Base-by-base conservation (phyloP, 345 rosid species). In the Boechera divaricarpa region DNA sequence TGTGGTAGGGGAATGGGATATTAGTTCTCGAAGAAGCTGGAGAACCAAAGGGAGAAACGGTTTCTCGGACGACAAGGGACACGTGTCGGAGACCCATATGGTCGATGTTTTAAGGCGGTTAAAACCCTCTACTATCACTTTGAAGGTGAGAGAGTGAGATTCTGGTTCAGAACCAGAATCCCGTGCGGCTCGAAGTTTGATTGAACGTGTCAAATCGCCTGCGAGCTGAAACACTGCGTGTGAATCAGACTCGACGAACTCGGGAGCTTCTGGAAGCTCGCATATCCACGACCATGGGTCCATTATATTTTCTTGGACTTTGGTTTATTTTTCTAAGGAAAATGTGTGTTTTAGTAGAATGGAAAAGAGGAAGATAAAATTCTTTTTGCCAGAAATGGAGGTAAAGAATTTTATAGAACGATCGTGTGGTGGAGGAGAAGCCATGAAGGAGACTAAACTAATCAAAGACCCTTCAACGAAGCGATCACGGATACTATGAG, bases 271-370 rank as follows among this genome's bases (percentile, higher is more conserved):
- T 9, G 82, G 86, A 2, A 91, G 85, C 69, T 83, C 86, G 51
- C 85, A 87, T 41, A 94, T 86, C 96, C 97, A 93, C 3, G 94
- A 86, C 98, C 98, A 94, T 3, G 90, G 72, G 59, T 89, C 88
- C 85, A 89, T 77, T 12, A 3, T 44, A 13, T 44, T 83, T 83
- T 84, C 44, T 49, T 31, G 58, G 28, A 73, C 5, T 63, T 63
- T 53, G 4, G 35, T 71, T 18, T 28, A 6, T 4, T 42, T 51
- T 11, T 41, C 11, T 63, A 8, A 4, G 10, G 58, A 58, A 72
- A 35, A 55, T 29, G 35, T 53, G 24, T 61, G 52, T 55, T 63
- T 35, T 73, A 38, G 48, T 64, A 45, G 38, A 63, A 24, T 1
- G 52, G n/a, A 69, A 41, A 68, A 52, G 62, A 51, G 70, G 64